A percentile compares a stretch with the other conserved stretches of the same genome.
phyloP scores from a whole-genome alignment of 345 rosid genomes.

The Mangifera indica region DNA sequence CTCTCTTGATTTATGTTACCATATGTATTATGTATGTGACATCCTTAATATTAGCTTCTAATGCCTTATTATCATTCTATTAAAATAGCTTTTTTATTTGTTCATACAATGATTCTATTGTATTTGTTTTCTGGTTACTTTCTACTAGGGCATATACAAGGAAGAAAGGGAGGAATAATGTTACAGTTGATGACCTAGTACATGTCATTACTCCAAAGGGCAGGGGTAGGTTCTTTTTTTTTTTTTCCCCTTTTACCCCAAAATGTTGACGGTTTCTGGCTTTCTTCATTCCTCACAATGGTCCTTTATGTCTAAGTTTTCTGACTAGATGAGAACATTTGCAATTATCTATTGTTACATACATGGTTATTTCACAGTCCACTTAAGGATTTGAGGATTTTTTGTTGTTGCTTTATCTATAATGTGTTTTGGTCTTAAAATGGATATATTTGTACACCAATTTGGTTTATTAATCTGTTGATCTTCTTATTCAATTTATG shows the following conservation, averaged over 20 bases:
- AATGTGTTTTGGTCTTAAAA: neutral
- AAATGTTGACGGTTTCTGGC: neutral
- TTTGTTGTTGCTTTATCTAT: neutral
- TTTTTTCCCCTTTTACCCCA: neutral
- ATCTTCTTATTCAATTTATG: neutral
- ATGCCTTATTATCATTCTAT: neutral
- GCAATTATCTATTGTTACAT: neutral
- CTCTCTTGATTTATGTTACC: neutral
- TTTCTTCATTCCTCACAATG: neutral
- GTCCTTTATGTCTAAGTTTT: neutral
- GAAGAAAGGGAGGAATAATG: constrained; percentile 77
- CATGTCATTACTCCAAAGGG: constrained; percentile 77
- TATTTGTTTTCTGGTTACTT: neutral
- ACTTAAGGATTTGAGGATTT: neutral
- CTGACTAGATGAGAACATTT: neutral
- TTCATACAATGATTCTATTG: neutral
- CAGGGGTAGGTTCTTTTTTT: constrained; percentile 54
- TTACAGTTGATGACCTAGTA: constrained; percentile 77
- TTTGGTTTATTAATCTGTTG: neutral
- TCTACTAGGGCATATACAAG: constrained; percentile 56
- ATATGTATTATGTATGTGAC: neutral
- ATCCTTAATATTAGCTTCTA: neutral
- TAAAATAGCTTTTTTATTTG: neutral
- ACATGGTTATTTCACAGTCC: neutral
- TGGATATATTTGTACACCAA: neutral